Evolutionary conservation across 2,329 filamentous ascomycete species (phyloP).

Genomic region (Rugonectria rugulosa): DNA sequence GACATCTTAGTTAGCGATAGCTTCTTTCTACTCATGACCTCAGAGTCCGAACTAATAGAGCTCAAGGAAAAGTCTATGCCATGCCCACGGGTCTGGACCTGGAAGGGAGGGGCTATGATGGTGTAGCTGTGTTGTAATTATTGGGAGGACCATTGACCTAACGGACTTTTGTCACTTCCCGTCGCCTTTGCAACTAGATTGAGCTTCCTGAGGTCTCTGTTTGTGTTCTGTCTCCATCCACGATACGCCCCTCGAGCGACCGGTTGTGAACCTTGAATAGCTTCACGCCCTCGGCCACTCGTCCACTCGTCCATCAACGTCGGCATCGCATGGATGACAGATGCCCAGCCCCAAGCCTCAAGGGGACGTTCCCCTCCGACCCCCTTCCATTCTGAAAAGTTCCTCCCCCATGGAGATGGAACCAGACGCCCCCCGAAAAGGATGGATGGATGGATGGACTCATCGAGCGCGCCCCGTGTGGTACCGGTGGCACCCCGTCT

Average conservation of each 20-base stretch:
- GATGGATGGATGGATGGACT: conserved; percentile 10
- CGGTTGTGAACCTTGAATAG: background rate
- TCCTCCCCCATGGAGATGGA: conserved; percentile 9
- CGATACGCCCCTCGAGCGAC: background rate
- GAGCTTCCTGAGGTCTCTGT: background rate
- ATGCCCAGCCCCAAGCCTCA: conserved; percentile 14
- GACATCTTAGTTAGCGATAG: background rate
- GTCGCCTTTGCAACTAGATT: conserved; percentile 1
- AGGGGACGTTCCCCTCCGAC: conserved; percentile 15
- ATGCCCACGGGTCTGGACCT: background rate
- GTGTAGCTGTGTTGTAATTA: too few species aligned
- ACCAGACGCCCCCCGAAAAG: background rate
- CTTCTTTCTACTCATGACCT: background rate
- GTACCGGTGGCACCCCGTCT: conserved; percentile 34
- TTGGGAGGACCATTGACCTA: background rate
- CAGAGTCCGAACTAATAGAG: conserved; percentile 2
- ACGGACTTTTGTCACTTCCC: conserved; percentile 10
- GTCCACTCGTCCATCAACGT: conserved; percentile 3
- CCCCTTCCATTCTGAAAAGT: conserved; percentile 13
- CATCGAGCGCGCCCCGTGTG: conserved; percentile 16
- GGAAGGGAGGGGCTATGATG: background rate
- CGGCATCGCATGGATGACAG: conserved; percentile 22
- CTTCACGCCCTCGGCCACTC: conserved; percentile 6
- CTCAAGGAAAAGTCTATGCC: conserved; percentile 10
- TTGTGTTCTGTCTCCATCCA: background rate